Percentiles rank a stretch among this genome's conserved stretches.
These are phyloP conservation scores for Cornus controversa DNA, from an alignment of 148 eudicot genomes.

Conservation along the genomic window DNA sequence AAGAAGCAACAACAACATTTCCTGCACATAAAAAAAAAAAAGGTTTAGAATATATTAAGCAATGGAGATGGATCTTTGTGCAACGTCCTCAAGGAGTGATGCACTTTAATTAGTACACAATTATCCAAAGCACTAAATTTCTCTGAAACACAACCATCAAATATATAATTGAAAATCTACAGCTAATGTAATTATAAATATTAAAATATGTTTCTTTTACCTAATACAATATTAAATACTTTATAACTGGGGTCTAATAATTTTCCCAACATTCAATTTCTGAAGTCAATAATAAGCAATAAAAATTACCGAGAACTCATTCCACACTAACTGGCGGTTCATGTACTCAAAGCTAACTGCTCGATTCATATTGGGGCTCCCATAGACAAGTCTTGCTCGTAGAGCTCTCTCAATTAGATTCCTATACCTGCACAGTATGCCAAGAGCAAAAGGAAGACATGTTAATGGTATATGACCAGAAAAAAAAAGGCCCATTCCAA, in stretches of 20 bases:
- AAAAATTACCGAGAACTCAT: constrained; percentile 85
- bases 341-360: constrained; percentile 98
- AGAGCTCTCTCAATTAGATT: constrained; percentile 87
- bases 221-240: background rate
- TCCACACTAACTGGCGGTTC: constrained; percentile 99
- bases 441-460: constrained; percentile 1
- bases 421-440: constrained; percentile 64
- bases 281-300: constrained; percentile 1
- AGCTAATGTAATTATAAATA: background rate
- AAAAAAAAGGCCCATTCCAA: background rate
- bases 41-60: background rate
- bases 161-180: background rate
- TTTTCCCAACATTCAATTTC: background rate
- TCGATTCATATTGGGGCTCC: constrained; percentile 92
- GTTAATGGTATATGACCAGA: too few relatives aligned
- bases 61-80: background rate
- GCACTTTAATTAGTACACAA: background rate
- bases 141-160: background rate
- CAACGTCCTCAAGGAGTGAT: background rate
- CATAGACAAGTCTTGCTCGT: constrained; percentile 92
- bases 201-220: background rate
- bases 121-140: background rate
- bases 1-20: constrained; percentile 90
- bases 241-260: background rate
- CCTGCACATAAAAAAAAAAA: constrained; percentile 50